Evolutionary conservation across 331 rosid species (phyloP), one percentile per base, ranked within the genome.

Genomic region (Acacia pycnantha): DNA sequence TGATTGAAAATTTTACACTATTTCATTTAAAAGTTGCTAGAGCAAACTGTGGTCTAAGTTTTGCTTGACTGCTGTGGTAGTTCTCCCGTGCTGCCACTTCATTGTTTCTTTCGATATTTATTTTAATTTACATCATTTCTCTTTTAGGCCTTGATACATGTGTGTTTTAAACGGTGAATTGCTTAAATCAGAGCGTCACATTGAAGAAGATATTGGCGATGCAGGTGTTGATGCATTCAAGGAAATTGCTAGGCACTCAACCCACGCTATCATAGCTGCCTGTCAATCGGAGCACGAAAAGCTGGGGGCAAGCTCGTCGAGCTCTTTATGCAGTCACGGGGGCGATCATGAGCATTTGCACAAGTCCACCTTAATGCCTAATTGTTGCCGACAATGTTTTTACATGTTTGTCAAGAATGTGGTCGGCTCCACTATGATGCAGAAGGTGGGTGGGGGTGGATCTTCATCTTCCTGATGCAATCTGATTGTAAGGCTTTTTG

Each of bases 251-350:
- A 89, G 97, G 89, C 74, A 81, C 61, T 90, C 94, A 27, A 92
- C 97, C 1, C 97, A 92, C 84, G 82, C 92, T 37, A 87, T 92
- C 72, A 78, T 90, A 86, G 96, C 90, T 79, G 89, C 89, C 7
- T 89, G 97, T 84, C 88, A 69, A 76, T 82, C 89, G 11, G 88
- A 88, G 79, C 91, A 83, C 46, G 85, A 61, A 13, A 84, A 79
- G 76, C 66, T 81, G 41, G 76, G 70, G 5, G 21, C 70, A 50
- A 13, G 24, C 80, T 48, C 77, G 61, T 77, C 89, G 16, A 84
- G 66, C 76, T 73, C 86, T 31, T 78, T 79, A 19, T 94, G 98
- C 77, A 69, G 79, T 79, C 97, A 92, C 84, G 4, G 66, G 2
- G 77, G 79, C 48, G 82, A 77, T 40, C 61, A 46, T 65, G 72